Base-by-base conservation (phyloP, 345 rosid genomes). In the Gossypium raimondii region DNA sequence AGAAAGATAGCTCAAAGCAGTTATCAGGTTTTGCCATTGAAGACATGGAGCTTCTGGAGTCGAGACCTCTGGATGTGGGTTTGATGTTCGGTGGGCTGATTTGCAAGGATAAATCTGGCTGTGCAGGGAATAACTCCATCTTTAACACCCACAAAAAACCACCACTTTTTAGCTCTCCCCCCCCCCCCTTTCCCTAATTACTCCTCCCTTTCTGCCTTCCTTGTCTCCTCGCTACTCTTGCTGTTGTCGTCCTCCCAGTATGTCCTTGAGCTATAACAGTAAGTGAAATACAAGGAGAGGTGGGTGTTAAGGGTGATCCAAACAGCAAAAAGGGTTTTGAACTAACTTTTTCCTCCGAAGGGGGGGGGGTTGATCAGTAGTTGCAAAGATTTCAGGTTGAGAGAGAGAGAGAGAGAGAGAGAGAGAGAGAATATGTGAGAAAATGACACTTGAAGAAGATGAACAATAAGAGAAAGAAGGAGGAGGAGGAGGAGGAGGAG, bases 81-180 rank as follows among this genome's bases (percentile, higher is more conserved):
- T 91, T 89, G 82, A 78, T 61, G 87, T 80, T 94, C 7, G 90
- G 97, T 25, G 94, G 94, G 84, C 93, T 84, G 78, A 83, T 89
- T 82, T 87, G 92, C 16, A 93, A 86, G 45, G 91, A 83, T 41
- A 89, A 83, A 77, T 91, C 97, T n/a, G 97, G 97, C 69, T 91
- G 97, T 58, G 93, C 90, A 57, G 94, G 92, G 82, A 91, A 91
- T 8, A 91, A 73, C 85, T 91, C 94, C 97, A 91, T 91, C 70
- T 61, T 50, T 51, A 61, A 27, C 43, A 16, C 73, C 14, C 51
- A 47, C 13, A 47, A 9, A 44, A 48, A 34, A 34, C 41, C 41
- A 34, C 9, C 60, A 22, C 76, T 70, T 22, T 56, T 17, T 9
- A 52, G 45, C 41, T 29, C 72, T 58, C n/a, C n/a, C 22, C 22